phyloP scores from a whole-genome alignment of 768 basidiomycete genomes.

The Neoboletus magnificus region DNA sequence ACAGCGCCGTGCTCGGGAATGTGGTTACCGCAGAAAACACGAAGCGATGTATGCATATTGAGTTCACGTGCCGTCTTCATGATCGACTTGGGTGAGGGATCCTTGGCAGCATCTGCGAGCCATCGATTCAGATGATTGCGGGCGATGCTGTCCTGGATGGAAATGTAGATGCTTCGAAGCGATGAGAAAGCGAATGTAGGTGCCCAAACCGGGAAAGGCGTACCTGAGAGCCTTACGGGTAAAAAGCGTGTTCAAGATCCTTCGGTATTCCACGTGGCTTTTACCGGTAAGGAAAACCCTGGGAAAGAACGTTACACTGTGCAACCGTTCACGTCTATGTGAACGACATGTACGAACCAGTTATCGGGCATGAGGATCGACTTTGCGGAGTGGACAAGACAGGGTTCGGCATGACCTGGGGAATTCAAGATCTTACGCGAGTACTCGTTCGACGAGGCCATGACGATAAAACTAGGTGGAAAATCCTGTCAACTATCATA shows the following conservation, averaged over 20 bases:
- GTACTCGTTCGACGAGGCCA: slow-evolving; percentile 92
- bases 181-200: not conserved
- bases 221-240: slow-evolving; percentile 92
- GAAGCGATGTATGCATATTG: slow-evolving; percentile 97
- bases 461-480: slow-evolving; percentile 90
- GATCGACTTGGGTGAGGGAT: slow-evolving; percentile 51
- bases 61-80: slow-evolving; percentile 92
- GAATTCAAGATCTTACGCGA: slow-evolving; percentile 96
- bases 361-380: slow-evolving; percentile 80
- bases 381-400: slow-evolving; percentile 90
- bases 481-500: slow-evolving; percentile 6
- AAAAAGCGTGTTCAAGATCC: slow-evolving; percentile 85
- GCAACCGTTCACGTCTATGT: not conserved
- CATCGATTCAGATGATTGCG: slow-evolving; percentile 73
- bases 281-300: slow-evolving; percentile 99
- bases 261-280: slow-evolving; percentile 89
- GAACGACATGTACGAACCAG: slow-evolving; percentile 52
- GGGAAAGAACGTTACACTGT: not conserved
- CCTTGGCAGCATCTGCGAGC: slow-evolving; percentile 55
- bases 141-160: slow-evolving; percentile 78
- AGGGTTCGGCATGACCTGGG: slow-evolving; percentile 88
- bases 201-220: slow-evolving; percentile 16
- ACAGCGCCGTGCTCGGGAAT: slow-evolving; percentile 73
- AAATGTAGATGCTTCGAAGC: slow-evolving; percentile 66
- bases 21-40: slow-evolving; percentile 92